A percentile compares a stretch with the other conserved stretches of the same genome.
These are phyloP conservation scores for Amphicarpaea edgeworthii DNA, from an alignment of 306 rosid genomes.

Conservation along the genomic window DNA sequence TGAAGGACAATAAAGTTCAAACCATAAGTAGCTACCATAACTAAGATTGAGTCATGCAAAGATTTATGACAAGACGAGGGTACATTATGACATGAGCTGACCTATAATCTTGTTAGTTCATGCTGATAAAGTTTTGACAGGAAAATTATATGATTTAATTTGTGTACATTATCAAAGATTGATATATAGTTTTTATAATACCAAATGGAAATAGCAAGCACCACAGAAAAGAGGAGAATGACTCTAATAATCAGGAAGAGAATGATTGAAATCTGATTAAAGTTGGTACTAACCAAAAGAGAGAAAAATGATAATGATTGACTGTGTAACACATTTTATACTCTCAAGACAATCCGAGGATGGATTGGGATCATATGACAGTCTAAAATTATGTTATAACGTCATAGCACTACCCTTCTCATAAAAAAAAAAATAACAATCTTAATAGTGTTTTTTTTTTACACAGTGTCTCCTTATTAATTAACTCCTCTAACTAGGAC, in stretches of 20 bases:
- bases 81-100: constrained; percentile 12
- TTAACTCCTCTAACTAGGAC: too few species aligned
- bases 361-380: too few species aligned
- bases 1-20: constrained; percentile 81
- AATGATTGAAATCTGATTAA: not conserved
- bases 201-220: constrained; percentile 74
- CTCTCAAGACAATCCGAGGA: too few species aligned
- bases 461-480: too few species aligned
- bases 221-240: constrained; percentile 68
- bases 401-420: too few species aligned
- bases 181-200: constrained; percentile 58
- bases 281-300: not conserved
- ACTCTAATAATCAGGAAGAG: constrained; percentile 48
- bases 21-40: constrained; percentile 77
- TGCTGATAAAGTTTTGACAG: not conserved
- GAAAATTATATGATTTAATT: constrained; percentile 2
- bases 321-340: too few species aligned
- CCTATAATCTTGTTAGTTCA: constrained; percentile 7
- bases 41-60: constrained; percentile 18
- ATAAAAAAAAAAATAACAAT: too few species aligned
- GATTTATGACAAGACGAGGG: constrained; percentile 1
- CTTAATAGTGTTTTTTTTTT: too few species aligned
- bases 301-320: constrained; percentile 3
- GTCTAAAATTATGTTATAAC: too few species aligned
- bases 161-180: not conserved